Evolutionary conservation across 371 early-diverging fungal species (phyloP), one percentile per base, ranked within the genome.

Genomic region (Actinomucor elegans): DNA sequence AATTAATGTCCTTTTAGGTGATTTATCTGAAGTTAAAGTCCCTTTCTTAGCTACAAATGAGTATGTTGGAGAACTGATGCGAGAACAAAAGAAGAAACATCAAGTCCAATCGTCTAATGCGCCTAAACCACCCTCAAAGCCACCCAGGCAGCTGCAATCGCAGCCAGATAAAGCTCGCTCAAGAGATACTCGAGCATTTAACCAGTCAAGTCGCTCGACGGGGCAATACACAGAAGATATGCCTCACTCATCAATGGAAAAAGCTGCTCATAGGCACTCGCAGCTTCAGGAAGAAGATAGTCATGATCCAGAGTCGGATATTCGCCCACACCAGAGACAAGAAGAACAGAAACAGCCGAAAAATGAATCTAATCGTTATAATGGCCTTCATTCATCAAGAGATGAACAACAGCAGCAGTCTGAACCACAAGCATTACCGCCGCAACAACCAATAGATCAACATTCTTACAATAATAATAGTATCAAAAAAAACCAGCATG

Each of bases 31-130:
- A n/a, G n/a, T n/a, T n/a, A n/a, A n/a, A n/a, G n/a, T n/a, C n/a
- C n/a, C n/a, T 37, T 10, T 23, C 10, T 15, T 31, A 71, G 71
- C 65, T 11, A 67, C 70, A 4, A 57, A 59, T 10, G 74, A 69
- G 4, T 73, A 73, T 53, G 66, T 70, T 3, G 56, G 51, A 1
- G 67, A 57, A 33, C 48, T 59, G 18, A 57, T 52, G 43, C 49
- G 53, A 24, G 55, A 59, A 15, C 49, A 61, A 31, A 55, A 58
- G 26, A 55, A 40, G 15, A 52, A 43, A 24, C 49, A 57, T 46
- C 47, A 55, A 40, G 45, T 28, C 7, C 27, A 24, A 27, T 10
- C 32, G 4, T 5, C 35, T 18, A 41, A 33, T 15, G 35, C 35
- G 0, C 46, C 47, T 2, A 40, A 20, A 18, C 43, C 52, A 11